Evolutionary conservation across 495 filamentous ascomycete species (phyloP).

Genomic region (Coniosporium apollinis): DNA sequence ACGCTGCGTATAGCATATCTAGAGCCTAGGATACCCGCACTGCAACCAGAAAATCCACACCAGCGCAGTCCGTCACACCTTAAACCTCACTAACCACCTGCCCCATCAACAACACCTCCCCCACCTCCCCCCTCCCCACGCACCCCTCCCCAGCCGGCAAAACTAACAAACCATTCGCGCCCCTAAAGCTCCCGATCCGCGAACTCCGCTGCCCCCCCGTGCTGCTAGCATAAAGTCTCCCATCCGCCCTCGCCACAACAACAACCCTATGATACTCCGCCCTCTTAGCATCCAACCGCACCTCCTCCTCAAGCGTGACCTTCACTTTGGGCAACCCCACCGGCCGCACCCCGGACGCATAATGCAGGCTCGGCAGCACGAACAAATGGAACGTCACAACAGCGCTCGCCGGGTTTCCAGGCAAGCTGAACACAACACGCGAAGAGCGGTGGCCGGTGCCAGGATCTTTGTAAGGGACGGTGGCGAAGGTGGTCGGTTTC

Average conservation of each 20-base stretch:
- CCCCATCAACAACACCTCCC: constrained; percentile 50
- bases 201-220: constrained; percentile 86
- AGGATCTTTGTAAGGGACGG: constrained; percentile 48
- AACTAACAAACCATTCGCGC: constrained; percentile 73
- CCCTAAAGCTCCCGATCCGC: constrained; percentile 68
- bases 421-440: constrained; percentile 76
- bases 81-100: constrained; percentile 13
- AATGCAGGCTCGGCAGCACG: constrained; percentile 73
- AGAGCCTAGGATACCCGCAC: too few species aligned
- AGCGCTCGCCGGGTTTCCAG: constrained; percentile 86
- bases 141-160: constrained; percentile 41
- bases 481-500: constrained; percentile 94
- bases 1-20: too few species aligned
- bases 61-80: too few species aligned
- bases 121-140: constrained; percentile 33
- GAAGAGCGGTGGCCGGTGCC: constrained; percentile 27
- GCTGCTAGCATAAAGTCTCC: constrained; percentile 56
- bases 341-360: constrained; percentile 41
- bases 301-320: constrained; percentile 53
- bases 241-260: constrained; percentile 43
- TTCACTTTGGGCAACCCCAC: constrained; percentile 53
- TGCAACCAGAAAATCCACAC: too few species aligned
- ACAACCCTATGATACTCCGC: constrained; percentile 79
- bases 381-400: constrained; percentile 89
- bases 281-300: constrained; percentile 53